A percentile compares a stretch with the other conserved stretches of the same genome.
These are phyloP conservation scores for Podaxis pistillaris DNA, from an alignment of 768 basidiomycete genomes.

Conservation along the genomic window DNA sequence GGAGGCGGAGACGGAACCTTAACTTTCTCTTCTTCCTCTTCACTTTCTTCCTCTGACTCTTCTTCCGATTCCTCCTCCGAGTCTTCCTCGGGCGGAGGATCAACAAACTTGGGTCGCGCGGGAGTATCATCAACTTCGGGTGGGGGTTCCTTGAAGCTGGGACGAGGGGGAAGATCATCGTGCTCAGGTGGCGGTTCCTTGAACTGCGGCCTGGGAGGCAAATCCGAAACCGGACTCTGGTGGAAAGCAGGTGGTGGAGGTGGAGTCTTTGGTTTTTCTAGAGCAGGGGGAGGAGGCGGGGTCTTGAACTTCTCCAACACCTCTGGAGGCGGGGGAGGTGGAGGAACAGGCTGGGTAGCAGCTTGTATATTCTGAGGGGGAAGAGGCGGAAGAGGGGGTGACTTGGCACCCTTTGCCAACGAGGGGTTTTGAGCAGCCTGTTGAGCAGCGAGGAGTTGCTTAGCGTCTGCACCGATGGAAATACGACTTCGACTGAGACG, in stretches of 20 bases:
- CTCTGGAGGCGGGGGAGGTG: slow-evolving; percentile 31
- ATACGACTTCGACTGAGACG: slow-evolving; percentile 79
- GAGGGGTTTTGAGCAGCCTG: slow-evolving; percentile 57
- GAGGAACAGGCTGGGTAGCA: slow-evolving; percentile 18
- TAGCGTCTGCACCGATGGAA: slow-evolving; percentile 65
- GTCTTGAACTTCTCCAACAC: slow-evolving; percentile 16
- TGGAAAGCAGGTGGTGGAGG: slow-evolving; percentile 27
- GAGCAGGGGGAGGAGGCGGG: slow-evolving; percentile 20
- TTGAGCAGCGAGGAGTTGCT: slow-evolving; percentile 71
- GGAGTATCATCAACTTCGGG: slow-evolving; percentile 11
- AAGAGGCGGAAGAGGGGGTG: slow-evolving; percentile 28
- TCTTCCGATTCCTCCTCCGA: slow-evolving; percentile 15
- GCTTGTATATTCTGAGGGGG: slow-evolving; percentile 28
- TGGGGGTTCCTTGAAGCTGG: slow-evolving; percentile 32
- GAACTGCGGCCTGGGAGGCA: slow-evolving; percentile 37
- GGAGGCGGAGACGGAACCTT: slow-evolving; percentile 11
- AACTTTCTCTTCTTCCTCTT: slow-evolving; percentile 11
- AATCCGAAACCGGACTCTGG: slow-evolving; percentile 7
- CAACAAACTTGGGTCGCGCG: slow-evolving; percentile 14
- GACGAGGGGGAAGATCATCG: slow-evolving; percentile 42
- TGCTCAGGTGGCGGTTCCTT: slow-evolving; percentile 64
- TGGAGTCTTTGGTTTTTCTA: slow-evolving; percentile 31
- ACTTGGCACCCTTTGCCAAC: slow-evolving; percentile 30
- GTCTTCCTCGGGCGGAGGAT: slow-evolving; percentile 11
- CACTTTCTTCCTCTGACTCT: slow-evolving; percentile 14